A percentile compares a stretch with the other conserved stretches of the same genome.
Evolutionary conservation across 2,329 filamentous ascomycete species (phyloP).

Genomic region (Microdochium paspali): DNA sequence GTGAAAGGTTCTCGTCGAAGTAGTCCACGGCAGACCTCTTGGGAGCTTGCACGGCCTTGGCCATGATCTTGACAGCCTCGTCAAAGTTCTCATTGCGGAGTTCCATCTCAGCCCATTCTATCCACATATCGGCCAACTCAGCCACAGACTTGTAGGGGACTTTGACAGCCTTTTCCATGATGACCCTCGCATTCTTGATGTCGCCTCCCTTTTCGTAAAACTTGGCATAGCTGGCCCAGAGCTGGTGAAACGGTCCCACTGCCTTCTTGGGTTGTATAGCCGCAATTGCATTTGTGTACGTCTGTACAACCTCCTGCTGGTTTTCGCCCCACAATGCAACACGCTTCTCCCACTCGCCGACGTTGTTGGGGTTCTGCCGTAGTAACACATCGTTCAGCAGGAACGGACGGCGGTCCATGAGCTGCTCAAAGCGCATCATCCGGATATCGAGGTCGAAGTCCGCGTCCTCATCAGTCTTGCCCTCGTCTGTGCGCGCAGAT

Average conservation of each 20-base stretch:
- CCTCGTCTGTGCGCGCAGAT: conserved; percentile 69
- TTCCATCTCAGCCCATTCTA: conserved; percentile 98
- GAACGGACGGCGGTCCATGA: conserved; percentile 96
- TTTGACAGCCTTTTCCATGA: conserved; percentile 96
- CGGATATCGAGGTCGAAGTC: conserved; percentile 93
- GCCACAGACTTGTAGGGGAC: conserved; percentile 97
- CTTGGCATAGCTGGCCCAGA: conserved; percentile 95
- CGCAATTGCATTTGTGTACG: conserved; percentile 88
- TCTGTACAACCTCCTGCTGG: conserved; percentile 81
- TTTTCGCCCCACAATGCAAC: conserved; percentile 95
- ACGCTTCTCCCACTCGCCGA: conserved; percentile 93
- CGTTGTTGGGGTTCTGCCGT: conserved; percentile 92
- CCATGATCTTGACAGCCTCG: conserved; percentile 89
- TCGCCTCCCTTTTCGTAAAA: conserved; percentile 90
- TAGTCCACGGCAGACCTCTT: conserved; percentile 98
- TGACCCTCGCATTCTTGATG: conserved; percentile 74
- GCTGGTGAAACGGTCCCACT: conserved; percentile 82
- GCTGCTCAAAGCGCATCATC: conserved; percentile 95
- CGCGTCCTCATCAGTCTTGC: conserved; percentile 67
- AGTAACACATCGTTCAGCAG: conserved; percentile 91
- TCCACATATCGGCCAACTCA: conserved; percentile 96
- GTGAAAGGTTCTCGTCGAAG: conserved; percentile 88
- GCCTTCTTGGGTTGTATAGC: conserved; percentile 93
- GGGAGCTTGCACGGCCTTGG: conserved; percentile 91
- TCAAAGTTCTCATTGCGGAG: conserved; percentile 93